Conservation (phyloP, 139 green algal species). For the Auxenochlorella pyrenoidosa region DNA sequence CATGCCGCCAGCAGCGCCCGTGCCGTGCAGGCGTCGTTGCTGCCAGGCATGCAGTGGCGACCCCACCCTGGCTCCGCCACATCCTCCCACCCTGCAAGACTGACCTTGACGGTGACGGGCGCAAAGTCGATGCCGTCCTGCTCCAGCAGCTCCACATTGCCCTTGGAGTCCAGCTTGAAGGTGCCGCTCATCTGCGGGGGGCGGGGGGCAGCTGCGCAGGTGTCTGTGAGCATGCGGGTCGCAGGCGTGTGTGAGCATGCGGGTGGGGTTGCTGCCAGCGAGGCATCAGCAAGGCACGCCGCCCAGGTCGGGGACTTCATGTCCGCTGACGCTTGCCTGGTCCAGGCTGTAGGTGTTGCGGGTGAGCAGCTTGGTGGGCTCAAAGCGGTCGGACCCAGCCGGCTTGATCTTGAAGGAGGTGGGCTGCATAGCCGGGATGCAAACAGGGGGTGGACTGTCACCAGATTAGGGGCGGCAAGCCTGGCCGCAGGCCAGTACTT, state of each 20-base stretch:
- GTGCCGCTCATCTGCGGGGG: slow-evolving; percentile 76
- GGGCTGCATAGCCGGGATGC: slow-evolving; percentile 56
- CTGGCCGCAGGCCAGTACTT: no score
- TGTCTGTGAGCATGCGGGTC: not conserved
- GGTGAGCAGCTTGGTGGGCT: slow-evolving; percentile 98
- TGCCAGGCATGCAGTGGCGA: no score
- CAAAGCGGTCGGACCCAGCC: slow-evolving; percentile 65
- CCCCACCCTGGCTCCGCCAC: not conserved
- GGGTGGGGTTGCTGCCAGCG: no score
- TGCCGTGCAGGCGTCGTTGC: not conserved
- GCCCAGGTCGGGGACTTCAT: no score
- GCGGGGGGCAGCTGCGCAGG: not conserved
- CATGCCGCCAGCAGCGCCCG: not conserved
- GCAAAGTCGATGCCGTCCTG: slow-evolving; percentile 99
- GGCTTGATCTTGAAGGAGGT: slow-evolving; percentile 91
- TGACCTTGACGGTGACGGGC: slow-evolving; percentile 91
- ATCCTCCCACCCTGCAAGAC: not conserved
- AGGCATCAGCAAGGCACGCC: not conserved
- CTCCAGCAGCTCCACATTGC: slow-evolving; percentile 92
- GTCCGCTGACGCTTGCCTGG: slow-evolving; percentile 60
- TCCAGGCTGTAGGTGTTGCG: slow-evolving; percentile 99
- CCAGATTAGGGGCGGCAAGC: no score
- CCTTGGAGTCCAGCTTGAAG: slow-evolving; percentile 85
- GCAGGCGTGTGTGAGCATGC: not conserved
- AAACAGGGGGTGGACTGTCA: no score